Conservation (phyloP, 257 asterid species). For the Haberlea rhodopensis region DNA sequence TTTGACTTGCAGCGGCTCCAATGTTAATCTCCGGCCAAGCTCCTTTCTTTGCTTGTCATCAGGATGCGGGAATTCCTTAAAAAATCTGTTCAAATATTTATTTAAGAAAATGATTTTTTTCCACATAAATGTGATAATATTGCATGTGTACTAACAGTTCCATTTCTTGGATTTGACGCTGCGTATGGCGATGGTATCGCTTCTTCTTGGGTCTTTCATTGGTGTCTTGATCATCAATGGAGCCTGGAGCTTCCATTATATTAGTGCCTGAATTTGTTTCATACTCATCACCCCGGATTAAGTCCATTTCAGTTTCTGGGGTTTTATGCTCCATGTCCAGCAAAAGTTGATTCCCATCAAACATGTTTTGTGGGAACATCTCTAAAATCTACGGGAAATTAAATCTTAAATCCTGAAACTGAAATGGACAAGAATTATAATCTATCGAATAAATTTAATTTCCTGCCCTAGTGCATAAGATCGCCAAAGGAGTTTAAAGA, state of each 20-base stretch:
- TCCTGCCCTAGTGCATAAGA: neutral
- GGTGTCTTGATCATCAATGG: conserved; percentile 73
- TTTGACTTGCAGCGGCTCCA: conserved; percentile 57
- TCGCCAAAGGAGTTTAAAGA: neutral
- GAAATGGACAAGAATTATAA: neutral
- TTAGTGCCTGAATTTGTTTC: conserved; percentile 65
- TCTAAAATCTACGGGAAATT: neutral
- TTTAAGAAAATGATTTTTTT: neutral
- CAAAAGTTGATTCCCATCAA: conserved; percentile 54
- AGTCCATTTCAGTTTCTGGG: conserved; percentile 54
- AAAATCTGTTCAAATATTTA: conserved; percentile 34
- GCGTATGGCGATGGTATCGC: conserved; percentile 78
- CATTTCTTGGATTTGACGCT: conserved; percentile 74
- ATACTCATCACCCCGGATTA: conserved; percentile 57
- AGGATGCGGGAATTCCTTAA: conserved; percentile 62
- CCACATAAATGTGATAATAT: neutral
- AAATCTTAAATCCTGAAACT: neutral
- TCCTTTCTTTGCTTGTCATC: conserved; percentile 68
- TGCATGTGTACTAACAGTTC: conserved; percentile 45
- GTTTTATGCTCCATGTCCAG: conserved; percentile 56
- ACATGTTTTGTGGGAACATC: conserved; percentile 72
- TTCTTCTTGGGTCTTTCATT: conserved; percentile 64
- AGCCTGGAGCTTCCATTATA: conserved; percentile 54
- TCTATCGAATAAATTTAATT: neutral
- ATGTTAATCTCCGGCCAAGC: conserved; percentile 44